phyloP scores from a whole-genome alignment of 148 eudicot genomes.

The Cornus florida region DNA sequence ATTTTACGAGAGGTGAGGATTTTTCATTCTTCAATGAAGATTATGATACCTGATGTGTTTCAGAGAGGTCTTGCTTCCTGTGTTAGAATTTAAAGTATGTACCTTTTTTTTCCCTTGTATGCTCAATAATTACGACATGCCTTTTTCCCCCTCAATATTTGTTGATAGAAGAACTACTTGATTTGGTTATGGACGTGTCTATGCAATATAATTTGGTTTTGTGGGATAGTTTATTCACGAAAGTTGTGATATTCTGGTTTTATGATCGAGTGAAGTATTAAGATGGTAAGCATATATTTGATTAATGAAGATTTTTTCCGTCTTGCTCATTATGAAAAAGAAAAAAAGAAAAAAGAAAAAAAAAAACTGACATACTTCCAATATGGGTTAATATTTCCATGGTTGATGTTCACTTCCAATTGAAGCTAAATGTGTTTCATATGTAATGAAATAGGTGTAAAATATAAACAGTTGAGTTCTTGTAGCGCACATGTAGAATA shows the following conservation, averaged over 20 bases:
- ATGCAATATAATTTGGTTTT: not conserved
- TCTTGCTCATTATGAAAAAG: no score
- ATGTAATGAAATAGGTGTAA: not conserved
- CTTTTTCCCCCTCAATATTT: not conserved
- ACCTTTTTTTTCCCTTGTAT: constrained; percentile 1
- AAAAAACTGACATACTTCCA: not conserved
- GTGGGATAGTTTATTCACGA: not conserved
- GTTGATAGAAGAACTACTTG: not conserved
- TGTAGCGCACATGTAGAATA: no score
- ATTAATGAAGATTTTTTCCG: not conserved
- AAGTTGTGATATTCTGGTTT: not conserved
- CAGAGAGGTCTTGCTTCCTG: not conserved
- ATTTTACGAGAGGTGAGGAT: constrained; percentile 86
- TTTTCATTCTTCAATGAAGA: not conserved
- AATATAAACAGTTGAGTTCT: not conserved
- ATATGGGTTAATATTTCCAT: not conserved
- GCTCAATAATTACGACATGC: not conserved
- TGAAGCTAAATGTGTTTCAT: not conserved
- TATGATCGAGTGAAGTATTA: not conserved
- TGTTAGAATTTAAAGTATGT: not conserved
- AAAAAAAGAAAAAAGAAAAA: not conserved
- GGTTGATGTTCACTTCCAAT: not conserved
- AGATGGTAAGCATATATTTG: not conserved
- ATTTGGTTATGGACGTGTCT: not conserved
- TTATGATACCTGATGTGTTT: no score